These are phyloP conservation scores for Colletotrichum tofieldiae DNA, from an alignment of 2,329 filamentous ascomycete species.

Conservation along the genomic window DNA sequence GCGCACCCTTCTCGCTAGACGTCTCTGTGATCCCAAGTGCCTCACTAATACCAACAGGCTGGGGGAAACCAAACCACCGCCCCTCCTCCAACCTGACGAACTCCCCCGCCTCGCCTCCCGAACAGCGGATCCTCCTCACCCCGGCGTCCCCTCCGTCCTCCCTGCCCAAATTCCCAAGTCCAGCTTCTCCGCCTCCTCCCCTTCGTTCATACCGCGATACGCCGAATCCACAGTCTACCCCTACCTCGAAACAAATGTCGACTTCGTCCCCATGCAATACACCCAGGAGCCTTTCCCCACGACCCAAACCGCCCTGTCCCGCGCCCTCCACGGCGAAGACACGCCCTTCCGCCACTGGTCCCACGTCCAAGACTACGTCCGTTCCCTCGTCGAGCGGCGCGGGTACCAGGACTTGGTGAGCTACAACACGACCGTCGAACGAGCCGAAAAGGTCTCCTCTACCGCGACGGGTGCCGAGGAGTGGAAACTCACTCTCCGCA, in stretches of 20 bases:
- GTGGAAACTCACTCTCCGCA: constrained; percentile 69
- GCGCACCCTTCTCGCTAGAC: background rate
- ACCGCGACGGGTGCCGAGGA: constrained; percentile 47
- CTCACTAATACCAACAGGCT: constrained; percentile 54
- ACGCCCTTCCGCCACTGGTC: constrained; percentile 76
- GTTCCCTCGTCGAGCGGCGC: constrained; percentile 65
- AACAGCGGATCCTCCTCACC: constrained; percentile 64
- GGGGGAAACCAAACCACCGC: constrained; percentile 55
- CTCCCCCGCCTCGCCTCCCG: constrained; percentile 63
- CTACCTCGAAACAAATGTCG: constrained; percentile 76
- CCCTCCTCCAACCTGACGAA: constrained; percentile 55
- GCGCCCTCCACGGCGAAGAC: constrained; percentile 64
- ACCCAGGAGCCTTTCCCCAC: constrained; percentile 69
- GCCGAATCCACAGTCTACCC: constrained; percentile 74
- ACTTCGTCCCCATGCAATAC: constrained; percentile 72
- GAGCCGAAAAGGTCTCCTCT: constrained; percentile 61
- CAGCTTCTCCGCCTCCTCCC: background rate
- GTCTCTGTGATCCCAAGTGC: background rate
- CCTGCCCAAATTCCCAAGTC: constrained; percentile 61
- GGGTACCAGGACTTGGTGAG: constrained; percentile 68
- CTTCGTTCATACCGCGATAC: constrained; percentile 63
- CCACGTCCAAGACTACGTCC: constrained; percentile 70
- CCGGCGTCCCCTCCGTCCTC: constrained; percentile 60
- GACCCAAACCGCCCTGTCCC: constrained; percentile 49
- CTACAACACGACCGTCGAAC: constrained; percentile 75